These are phyloP conservation scores for Hemisphaericaspora lyxosophila DNA, from an alignment of 1,139 yeast genomes.

Conservation along the genomic window DNA sequence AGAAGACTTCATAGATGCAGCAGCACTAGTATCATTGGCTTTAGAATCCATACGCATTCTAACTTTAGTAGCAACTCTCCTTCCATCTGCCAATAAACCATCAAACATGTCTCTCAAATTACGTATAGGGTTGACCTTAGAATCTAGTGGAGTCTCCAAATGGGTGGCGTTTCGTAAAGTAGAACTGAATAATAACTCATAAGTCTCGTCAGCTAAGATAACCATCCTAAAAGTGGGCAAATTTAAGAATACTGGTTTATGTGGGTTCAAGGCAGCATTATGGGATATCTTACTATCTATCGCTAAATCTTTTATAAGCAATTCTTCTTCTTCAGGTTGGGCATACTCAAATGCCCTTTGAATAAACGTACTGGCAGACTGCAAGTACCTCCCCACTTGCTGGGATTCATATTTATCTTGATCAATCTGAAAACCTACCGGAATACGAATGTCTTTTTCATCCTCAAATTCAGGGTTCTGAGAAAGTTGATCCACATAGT, in stretches of 20 bases:
- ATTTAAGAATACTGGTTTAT: conserved; percentile 70
- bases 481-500: conserved; percentile 53
- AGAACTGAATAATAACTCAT: conserved; percentile 75
- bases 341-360: conserved; percentile 92
- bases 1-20: conserved; percentile 9
- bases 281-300: conserved; percentile 41
- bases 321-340: conserved; percentile 54
- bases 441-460: conserved; percentile 44
- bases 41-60: conserved; percentile 81
- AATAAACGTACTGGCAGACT: conserved; percentile 84
- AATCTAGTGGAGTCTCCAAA: conserved; percentile 54
- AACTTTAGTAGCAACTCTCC: conserved; percentile 85
- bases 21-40: conserved; percentile 28
- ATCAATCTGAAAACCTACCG: conserved; percentile 60
- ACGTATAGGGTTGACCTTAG: conserved; percentile 47
- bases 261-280: conserved; percentile 81
- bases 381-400: conserved; percentile 77
- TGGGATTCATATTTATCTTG: conserved; percentile 62
- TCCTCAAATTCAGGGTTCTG: neutral
- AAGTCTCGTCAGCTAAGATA: conserved; percentile 87
- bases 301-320: conserved; percentile 38
- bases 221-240: conserved; percentile 95
- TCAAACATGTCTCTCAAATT: conserved; percentile 87
- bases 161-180: conserved; percentile 69
- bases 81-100: conserved; percentile 87